phyloP scores from a whole-genome alignment of 306 rosid species.

The Nissolia schottii region DNA sequence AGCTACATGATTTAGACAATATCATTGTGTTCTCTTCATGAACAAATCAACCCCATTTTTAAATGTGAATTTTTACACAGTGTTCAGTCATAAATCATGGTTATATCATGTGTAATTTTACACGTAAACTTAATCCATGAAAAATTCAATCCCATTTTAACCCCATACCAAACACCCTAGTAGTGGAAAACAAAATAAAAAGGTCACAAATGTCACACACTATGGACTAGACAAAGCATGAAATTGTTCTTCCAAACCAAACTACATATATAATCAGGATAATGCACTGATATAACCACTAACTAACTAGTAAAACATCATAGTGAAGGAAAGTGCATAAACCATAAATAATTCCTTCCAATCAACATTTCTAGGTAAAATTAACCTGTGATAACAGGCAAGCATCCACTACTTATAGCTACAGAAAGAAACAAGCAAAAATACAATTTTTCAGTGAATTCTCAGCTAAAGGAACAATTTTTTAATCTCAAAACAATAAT shows the following conservation, averaged over 20 bases:
- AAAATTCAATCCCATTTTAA: too few species aligned
- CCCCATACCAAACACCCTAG: too few species aligned
- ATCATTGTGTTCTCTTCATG: too few species aligned
- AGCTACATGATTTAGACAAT: too few species aligned
- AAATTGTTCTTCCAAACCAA: not conserved
- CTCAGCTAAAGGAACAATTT: not conserved
- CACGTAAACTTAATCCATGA: too few species aligned
- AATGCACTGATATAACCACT: not conserved
- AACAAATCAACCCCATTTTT: too few species aligned
- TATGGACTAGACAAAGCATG: not conserved
- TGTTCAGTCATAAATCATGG: too few species aligned
- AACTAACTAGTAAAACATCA: conserved; percentile 3
- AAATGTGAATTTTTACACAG: too few species aligned
- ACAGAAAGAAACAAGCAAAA: not conserved
- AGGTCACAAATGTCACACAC: not conserved
- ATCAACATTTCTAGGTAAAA: not conserved
- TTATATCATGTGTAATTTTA: too few species aligned
- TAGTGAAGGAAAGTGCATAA: not conserved
- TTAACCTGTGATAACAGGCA: not conserved
- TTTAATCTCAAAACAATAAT: not conserved
- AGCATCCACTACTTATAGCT: not conserved
- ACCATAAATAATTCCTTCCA: not conserved
- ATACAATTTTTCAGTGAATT: not conserved
- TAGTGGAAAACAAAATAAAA: not conserved
- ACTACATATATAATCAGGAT: not conserved